These are phyloP conservation scores for Solanum hybrid DNA, from an alignment of 305 asterid species.

Conservation along the genomic window DNA sequence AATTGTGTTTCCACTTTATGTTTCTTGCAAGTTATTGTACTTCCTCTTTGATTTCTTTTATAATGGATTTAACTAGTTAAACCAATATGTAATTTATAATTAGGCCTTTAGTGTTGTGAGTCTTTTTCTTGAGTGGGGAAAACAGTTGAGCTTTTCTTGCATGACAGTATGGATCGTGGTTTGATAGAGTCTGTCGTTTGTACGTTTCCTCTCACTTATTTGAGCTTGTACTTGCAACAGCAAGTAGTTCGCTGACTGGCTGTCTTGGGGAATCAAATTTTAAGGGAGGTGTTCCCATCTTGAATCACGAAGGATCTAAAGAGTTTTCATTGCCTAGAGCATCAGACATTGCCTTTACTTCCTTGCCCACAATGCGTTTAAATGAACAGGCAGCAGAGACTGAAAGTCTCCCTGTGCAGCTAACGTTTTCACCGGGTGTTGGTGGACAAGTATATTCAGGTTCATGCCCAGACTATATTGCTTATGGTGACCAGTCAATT, in stretches of 20 bases:
- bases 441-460: conserved; percentile 17
- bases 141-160: background rate
- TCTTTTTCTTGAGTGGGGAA: background rate
- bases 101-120: background rate
- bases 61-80: background rate
- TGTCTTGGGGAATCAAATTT: conserved; percentile 9
- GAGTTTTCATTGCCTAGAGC: conserved; percentile 21
- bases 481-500: conserved; percentile 19
- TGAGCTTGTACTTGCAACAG: conserved; percentile 11
- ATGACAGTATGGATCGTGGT: background rate
- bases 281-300: conserved; percentile 15
- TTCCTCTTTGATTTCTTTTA: background rate
- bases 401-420: conserved; percentile 26
- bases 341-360: conserved; percentile 18
- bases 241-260: conserved; percentile 6
- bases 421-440: conserved; percentile 10
- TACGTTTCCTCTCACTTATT: background rate
- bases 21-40: background rate
- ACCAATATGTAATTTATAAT: background rate
- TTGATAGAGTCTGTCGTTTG: background rate
- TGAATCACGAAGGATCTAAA: conserved; percentile 11
- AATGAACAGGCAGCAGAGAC: conserved; percentile 17
- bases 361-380: conserved; percentile 14
- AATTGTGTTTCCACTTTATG: background rate
- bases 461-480: conserved; percentile 29